Conservation (phyloP, 2,329 filamentous ascomycete species). For the Monilinia aucupariae region DNA sequence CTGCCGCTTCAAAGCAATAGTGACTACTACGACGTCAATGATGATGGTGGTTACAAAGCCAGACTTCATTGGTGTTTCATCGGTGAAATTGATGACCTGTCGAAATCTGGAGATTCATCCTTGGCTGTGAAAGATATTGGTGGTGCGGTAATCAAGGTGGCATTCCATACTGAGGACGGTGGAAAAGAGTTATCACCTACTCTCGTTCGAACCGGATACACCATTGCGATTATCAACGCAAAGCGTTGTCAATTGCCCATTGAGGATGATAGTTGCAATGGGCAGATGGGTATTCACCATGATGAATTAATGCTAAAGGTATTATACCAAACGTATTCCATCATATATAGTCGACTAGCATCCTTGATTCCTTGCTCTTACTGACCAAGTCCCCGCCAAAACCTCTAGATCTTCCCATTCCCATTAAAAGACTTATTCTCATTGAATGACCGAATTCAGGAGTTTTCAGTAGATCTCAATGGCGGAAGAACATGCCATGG, state of each 20-base stretch:
- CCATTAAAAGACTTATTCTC: slow-evolving; percentile 21
- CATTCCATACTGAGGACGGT: slow-evolving; percentile 31
- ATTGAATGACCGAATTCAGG: slow-evolving; percentile 24
- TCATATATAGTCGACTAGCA: background rate
- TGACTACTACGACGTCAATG: slow-evolving; percentile 22
- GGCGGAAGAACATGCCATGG: slow-evolving; percentile 27
- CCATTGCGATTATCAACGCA: slow-evolving; percentile 26
- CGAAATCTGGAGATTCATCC: slow-evolving; percentile 25
- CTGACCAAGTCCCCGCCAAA: background rate
- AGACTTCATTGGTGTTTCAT: slow-evolving; percentile 26
- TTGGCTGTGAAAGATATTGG: slow-evolving; percentile 31
- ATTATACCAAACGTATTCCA: background rate
- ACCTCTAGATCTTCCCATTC: slow-evolving; percentile 24
- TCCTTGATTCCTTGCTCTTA: background rate
- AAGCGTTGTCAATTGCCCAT: slow-evolving; percentile 18
- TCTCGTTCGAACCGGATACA: slow-evolving; percentile 22
- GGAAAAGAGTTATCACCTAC: slow-evolving; percentile 29
- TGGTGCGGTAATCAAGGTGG: slow-evolving; percentile 27
- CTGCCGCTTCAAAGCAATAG: slow-evolving; percentile 20
- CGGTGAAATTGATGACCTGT: slow-evolving; percentile 23
- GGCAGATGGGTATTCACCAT: slow-evolving; percentile 20
- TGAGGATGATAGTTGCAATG: background rate
- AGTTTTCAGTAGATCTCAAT: slow-evolving; percentile 23
- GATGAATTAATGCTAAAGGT: slow-evolving; percentile 24
- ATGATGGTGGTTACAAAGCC: slow-evolving; percentile 14